Evolutionary conservation across 345 rosid species (phyloP).

Genomic region (Ceriops zippeliana): DNA sequence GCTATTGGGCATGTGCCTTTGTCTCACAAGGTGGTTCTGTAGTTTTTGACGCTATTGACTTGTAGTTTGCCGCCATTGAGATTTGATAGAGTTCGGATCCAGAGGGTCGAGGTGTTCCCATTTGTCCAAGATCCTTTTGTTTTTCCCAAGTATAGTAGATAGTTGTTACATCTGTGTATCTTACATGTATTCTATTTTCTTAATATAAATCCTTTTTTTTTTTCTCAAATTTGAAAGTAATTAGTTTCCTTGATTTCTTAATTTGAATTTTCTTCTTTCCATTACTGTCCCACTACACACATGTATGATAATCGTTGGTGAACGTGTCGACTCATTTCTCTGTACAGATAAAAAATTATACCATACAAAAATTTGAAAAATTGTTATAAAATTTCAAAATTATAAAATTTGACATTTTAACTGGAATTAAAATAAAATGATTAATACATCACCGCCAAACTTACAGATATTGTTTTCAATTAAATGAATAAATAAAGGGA

Average conservation of each 20-base stretch:
- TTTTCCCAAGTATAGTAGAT: neutral
- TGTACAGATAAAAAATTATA: no score
- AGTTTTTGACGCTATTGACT: conserved; percentile 13
- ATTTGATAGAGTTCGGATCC: conserved; percentile 13
- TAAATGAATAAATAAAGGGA: no score
- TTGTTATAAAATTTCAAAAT: no score
- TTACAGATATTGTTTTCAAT: no score
- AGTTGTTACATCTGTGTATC: conserved; percentile 13
- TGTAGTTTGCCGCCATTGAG: conserved; percentile 16
- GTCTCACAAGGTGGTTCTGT: conserved; percentile 7
- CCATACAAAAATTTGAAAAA: no score
- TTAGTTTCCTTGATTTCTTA: neutral
- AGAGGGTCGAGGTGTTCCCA: conserved; percentile 23
- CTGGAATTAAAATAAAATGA: no score
- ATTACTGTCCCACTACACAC: no score
- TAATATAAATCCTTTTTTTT: neutral
- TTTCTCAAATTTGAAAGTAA: neutral
- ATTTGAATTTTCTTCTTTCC: no score
- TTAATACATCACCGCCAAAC: no score
- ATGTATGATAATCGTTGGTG: no score
- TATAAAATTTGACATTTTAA: no score
- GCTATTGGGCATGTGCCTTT: neutral
- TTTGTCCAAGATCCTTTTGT: conserved; percentile 11
- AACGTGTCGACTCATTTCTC: no score
- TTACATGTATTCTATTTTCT: neutral